phyloP scores from a whole-genome alignment of 768 basidiomycete genomes.

The Mycena latifolia region DNA sequence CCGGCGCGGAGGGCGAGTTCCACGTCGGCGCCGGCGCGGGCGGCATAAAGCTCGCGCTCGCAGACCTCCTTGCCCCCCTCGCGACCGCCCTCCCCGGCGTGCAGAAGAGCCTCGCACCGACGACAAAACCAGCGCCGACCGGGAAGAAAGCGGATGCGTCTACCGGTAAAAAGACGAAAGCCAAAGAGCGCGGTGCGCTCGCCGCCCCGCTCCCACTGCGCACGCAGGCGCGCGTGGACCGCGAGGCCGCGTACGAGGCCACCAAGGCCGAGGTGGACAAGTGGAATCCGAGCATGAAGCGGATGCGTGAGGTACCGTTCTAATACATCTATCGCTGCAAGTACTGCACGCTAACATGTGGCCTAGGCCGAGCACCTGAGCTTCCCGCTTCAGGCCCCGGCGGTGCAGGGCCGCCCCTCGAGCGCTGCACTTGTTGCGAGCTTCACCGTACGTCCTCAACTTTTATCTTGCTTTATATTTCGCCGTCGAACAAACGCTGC shows the following conservation, averaged over 20 bases:
- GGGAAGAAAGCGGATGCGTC: slow-evolving; percentile 48
- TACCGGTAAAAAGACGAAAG: slow-evolving; percentile 62
- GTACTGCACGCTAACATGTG: no score
- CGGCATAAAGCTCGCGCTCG: slow-evolving; percentile 69
- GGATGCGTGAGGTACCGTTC: slow-evolving; percentile 92
- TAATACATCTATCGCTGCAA: no score
- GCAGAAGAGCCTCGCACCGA: slow-evolving; percentile 58
- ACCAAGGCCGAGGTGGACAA: slow-evolving; percentile 94
- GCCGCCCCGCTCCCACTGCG: slow-evolving; percentile 89
- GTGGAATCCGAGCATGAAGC: slow-evolving; percentile 94
- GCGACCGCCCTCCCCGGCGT: slow-evolving; percentile 72
- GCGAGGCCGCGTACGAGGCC: slow-evolving; percentile 94
- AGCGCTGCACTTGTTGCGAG: slow-evolving; percentile 84
- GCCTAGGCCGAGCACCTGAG: slow-evolving; percentile 87
- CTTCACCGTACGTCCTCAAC: slow-evolving; percentile 73
- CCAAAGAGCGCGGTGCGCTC: no score
- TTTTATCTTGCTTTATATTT: neutral
- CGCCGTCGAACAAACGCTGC: no score
- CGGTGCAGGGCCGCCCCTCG: no score
- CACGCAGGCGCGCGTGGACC: slow-evolving; percentile 89
- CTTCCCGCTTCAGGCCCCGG: slow-evolving; percentile 81
- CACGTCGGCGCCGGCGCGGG: slow-evolving; percentile 62
- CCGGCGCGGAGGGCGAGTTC: slow-evolving; percentile 88
- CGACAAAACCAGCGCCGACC: neutral
- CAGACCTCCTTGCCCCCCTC: slow-evolving; percentile 85